Evolutionary conservation across 2,329 filamentous ascomycete genomes (phyloP).

Genomic region (Phaeosphaeriaceae sp.): DNA sequence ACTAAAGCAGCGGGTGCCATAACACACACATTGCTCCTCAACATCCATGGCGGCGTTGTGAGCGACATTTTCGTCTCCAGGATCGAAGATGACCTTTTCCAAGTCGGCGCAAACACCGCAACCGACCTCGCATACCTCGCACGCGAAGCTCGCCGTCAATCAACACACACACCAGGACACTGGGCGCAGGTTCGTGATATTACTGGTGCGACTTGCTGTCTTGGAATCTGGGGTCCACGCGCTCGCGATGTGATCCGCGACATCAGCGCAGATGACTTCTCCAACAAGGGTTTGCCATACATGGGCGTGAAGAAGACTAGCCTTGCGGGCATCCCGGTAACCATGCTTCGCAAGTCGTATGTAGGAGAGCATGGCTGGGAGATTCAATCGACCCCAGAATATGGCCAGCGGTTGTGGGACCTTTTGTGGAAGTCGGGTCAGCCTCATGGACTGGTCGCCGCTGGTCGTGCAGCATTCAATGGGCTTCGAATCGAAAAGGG

Average conservation of each 20-base stretch:
- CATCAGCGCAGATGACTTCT: conserved; percentile 58
- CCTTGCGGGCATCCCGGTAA: conserved; percentile 65
- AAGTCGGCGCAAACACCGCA: conserved; percentile 65
- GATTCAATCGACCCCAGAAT: conserved; percentile 67
- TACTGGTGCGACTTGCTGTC: conserved; percentile 66
- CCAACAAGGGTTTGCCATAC: conserved; percentile 57
- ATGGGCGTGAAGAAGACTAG: conserved; percentile 58
- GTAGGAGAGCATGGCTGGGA: conserved; percentile 71
- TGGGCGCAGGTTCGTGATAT: conserved; percentile 65
- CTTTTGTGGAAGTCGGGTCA: conserved; percentile 63
- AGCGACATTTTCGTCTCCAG: conserved; percentile 67
- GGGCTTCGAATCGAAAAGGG: conserved; percentile 68
- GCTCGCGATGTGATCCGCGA: conserved; percentile 60
- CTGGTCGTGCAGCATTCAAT: conserved; percentile 66
- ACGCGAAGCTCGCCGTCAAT: conserved; percentile 61
- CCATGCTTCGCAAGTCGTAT: conserved; percentile 64
- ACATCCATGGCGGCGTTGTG: conserved; percentile 61
- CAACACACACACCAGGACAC: conserved; percentile 48
- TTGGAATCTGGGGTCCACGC: conserved; percentile 70
- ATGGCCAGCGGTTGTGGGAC: conserved; percentile 67
- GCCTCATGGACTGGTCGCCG: conserved; percentile 64
- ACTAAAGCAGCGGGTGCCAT: conserved; percentile 58
- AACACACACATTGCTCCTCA: conserved; percentile 65
- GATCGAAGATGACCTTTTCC: conserved; percentile 59
- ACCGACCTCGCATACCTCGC: conserved; percentile 63